Percentiles rank a stretch among this genome's conserved stretches.
Conservation (phyloP, 2,329 filamentous ascomycete species). For the Hymenoscyphus albidus region DNA sequence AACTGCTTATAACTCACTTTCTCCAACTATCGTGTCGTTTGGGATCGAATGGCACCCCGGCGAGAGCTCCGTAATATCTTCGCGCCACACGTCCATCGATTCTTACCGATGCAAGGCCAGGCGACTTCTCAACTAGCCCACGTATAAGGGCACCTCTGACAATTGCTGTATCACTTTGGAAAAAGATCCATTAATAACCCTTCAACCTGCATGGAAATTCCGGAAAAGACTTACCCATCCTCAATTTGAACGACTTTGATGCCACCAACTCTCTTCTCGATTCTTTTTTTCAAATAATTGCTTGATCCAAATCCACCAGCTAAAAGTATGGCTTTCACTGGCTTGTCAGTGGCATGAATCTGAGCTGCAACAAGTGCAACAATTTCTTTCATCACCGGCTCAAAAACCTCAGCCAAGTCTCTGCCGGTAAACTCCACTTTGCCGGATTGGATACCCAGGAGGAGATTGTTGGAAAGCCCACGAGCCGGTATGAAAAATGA, state of each 20-base stretch:
- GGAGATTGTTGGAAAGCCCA: slow-evolving; percentile 37
- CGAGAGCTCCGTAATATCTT: slow-evolving; percentile 6
- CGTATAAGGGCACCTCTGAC: slow-evolving; percentile 8
- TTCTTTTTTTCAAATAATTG: slow-evolving; percentile 17
- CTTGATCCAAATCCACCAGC: slow-evolving; percentile 24
- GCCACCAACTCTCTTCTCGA: slow-evolving; percentile 4
- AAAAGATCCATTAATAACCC: neutral
- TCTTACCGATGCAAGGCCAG: neutral
- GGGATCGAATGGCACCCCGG: neutral
- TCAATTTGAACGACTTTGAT: neutral
- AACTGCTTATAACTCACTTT: neutral
- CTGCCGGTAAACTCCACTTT: slow-evolving; percentile 45
- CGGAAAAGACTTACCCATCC: neutral
- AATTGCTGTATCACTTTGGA: slow-evolving; percentile 8
- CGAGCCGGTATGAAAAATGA: slow-evolving; percentile 36
- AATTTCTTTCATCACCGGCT: slow-evolving; percentile 41
- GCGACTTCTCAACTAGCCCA: neutral
- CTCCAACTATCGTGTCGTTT: neutral
- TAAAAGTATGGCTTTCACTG: slow-evolving; percentile 35
- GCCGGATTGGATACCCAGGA: slow-evolving; percentile 50
- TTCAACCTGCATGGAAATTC: neutral
- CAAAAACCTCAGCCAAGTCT: slow-evolving; percentile 43
- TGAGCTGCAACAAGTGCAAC: slow-evolving; percentile 44
- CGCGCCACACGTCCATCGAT: slow-evolving; percentile 3
- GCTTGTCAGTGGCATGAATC: slow-evolving; percentile 40